Percentiles rank a stretch among this genome's conserved stretches.
These are phyloP conservation scores for Camillea tinctor DNA, from an alignment of 2,329 filamentous ascomycete genomes.

Conservation along the genomic window DNA sequence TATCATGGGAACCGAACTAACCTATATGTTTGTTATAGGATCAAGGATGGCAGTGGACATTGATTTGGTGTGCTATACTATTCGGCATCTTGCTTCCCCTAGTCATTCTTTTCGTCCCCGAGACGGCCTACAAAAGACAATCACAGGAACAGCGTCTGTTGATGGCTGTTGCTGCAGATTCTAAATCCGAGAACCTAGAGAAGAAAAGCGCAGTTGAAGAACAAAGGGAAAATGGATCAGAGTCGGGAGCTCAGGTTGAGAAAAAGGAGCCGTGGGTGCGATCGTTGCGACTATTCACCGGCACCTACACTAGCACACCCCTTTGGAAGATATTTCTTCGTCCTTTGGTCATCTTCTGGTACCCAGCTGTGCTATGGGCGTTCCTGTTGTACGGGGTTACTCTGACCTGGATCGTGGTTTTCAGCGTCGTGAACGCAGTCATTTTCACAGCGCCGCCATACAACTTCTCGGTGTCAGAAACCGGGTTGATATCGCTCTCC, in stretches of 20 bases:
- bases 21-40: constrained; percentile 18
- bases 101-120: constrained; percentile 48
- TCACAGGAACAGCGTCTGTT: constrained; percentile 20
- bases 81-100: constrained; percentile 42
- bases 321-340: constrained; percentile 41
- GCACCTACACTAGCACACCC: constrained; percentile 37
- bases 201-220: constrained; percentile 20
- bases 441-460: constrained; percentile 51
- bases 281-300: constrained; percentile 36
- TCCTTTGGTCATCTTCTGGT: constrained; percentile 49
- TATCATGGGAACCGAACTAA: too few species aligned
- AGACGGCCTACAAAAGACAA: constrained; percentile 46
- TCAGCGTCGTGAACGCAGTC: constrained; percentile 47
- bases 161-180: constrained; percentile 7
- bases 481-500: constrained; percentile 50
- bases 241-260: constrained; percentile 26
- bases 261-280: constrained; percentile 33
- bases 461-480: constrained; percentile 48
- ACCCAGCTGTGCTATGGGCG: constrained; percentile 50
- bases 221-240: constrained; percentile 16
- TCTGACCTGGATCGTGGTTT: constrained; percentile 41
- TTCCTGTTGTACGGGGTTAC: constrained; percentile 47
- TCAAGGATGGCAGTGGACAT: constrained; percentile 44
- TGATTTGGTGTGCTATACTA: constrained; percentile 47
- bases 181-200: constrained; percentile 18